These are phyloP conservation scores for Apiotrichum gracile DNA, from an alignment of 1,284 basidiomycete genomes.

Conservation along the genomic window DNA sequence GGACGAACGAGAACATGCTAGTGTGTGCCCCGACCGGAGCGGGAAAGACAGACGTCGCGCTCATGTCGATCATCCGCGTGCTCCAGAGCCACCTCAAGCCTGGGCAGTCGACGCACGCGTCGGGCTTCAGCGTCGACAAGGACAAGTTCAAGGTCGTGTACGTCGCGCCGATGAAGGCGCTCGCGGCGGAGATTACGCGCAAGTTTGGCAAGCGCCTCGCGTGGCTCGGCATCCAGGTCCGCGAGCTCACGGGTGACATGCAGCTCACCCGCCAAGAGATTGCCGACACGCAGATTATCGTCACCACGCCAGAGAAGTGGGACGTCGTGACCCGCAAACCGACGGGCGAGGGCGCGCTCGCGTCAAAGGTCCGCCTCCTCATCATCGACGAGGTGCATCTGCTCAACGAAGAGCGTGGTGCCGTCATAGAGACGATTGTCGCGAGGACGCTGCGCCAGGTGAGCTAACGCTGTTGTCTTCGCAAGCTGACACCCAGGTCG, in stretches of 20 bases:
- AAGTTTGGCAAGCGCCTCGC: slow-evolving; percentile 86
- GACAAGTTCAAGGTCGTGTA: slow-evolving; percentile 95
- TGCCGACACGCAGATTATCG: slow-evolving; percentile 93
- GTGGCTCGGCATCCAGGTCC: slow-evolving; percentile 82
- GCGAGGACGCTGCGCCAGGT: slow-evolving; percentile 90
- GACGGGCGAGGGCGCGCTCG: slow-evolving; percentile 90
- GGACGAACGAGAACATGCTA: slow-evolving; percentile 92
- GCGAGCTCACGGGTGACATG: slow-evolving; percentile 98
- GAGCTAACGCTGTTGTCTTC: slow-evolving; percentile 7
- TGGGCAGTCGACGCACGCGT: slow-evolving; percentile 40
- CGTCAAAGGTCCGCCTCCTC: slow-evolving; percentile 82
- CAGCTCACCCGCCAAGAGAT: slow-evolving; percentile 93
- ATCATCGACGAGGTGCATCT: slow-evolving; percentile 99
- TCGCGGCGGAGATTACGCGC: slow-evolving; percentile 90
- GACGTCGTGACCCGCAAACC: slow-evolving; percentile 98
- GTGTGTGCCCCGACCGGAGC: slow-evolving; percentile 95
- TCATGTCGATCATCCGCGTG: slow-evolving; percentile 87
- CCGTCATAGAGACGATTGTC: slow-evolving; percentile 97
- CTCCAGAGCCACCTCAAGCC: slow-evolving; percentile 62
- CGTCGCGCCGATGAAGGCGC: slow-evolving; percentile 98
- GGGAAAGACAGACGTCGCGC: slow-evolving; percentile 99
- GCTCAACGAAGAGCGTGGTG: slow-evolving; percentile 94
- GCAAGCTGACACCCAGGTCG: slow-evolving; percentile 59
- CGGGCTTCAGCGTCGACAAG: slow-evolving; percentile 56
- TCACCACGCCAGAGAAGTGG: slow-evolving; percentile 99